Evolutionary conservation across 345 rosid species (phyloP).

Genomic region (Euphorbia peplus): DNA sequence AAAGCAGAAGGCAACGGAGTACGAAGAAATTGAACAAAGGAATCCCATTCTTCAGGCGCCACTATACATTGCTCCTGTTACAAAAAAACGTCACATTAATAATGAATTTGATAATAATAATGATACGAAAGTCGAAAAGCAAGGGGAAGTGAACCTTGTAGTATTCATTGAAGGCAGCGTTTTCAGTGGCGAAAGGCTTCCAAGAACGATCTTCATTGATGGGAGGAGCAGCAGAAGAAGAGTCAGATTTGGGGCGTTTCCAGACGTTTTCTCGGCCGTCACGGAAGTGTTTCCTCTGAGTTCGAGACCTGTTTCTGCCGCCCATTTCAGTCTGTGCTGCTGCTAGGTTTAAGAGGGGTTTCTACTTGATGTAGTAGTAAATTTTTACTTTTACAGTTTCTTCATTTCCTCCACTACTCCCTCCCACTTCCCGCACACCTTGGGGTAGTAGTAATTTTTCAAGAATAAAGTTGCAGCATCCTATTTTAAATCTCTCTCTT

Average conservation of each 20-base stretch:
- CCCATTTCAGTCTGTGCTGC: slow-evolving; percentile 6
- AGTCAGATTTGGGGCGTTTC: slow-evolving; percentile 57
- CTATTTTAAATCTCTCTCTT: no score
- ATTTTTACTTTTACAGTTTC: no score
- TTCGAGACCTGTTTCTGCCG: slow-evolving; percentile 52
- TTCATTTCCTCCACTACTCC: no score
- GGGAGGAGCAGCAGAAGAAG: slow-evolving; percentile 21
- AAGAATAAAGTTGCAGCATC: no score
- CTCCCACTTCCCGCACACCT: no score
- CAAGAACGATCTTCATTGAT: slow-evolving; percentile 28
- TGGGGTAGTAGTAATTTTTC: no score
- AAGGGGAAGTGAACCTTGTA: slow-evolving; percentile 52
- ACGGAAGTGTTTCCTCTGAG: slow-evolving; percentile 58
- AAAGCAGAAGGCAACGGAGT: slow-evolving; percentile 95
- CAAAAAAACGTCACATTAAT: background rate
- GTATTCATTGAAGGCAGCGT: slow-evolving; percentile 73
- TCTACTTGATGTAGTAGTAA: no score
- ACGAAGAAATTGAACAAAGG: slow-evolving; percentile 62
- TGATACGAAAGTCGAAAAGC: background rate
- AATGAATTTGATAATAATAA: no score
- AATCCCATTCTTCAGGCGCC: slow-evolving; percentile 73
- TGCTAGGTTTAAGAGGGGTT: background rate
- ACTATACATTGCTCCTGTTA: slow-evolving; percentile 83
- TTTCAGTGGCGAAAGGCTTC: slow-evolving; percentile 64
- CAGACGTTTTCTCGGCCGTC: slow-evolving; percentile 70